Evolutionary conservation across 1,284 basidiomycete genomes (phyloP).

Genomic region (Uromyces viciae-fabae): DNA sequence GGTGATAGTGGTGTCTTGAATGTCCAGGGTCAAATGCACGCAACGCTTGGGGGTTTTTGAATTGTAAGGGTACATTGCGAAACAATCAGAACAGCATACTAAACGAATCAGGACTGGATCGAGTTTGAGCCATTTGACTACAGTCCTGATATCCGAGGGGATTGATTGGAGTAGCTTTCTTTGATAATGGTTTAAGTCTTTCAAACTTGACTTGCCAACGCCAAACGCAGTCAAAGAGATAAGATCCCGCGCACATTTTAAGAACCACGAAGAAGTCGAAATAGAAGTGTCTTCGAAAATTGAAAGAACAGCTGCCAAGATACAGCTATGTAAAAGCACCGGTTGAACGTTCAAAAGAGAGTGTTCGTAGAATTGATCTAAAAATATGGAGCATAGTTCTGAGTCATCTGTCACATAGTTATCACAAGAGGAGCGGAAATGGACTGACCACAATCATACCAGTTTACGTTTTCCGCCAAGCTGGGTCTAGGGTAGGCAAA

Average conservation of each 20-base stretch:
- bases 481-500: too few species aligned
- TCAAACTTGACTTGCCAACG: not conserved
- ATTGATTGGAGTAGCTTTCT: not conserved
- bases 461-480: too few species aligned
- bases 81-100: constrained; percentile 3
- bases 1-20: not conserved
- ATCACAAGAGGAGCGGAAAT: too few species aligned
- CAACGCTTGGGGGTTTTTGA: not conserved
- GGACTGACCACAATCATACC: too few species aligned
- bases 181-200: not conserved
- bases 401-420: too few species aligned
- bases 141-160: not conserved
- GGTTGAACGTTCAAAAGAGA: constrained; percentile 6
- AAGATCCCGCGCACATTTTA: constrained; percentile 3
- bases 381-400: too few species aligned
- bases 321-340: not conserved
- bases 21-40: not conserved
- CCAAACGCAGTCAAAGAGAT: not conserved
- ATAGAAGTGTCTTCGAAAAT: constrained; percentile 20
- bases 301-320: not conserved
- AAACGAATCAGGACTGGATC: not conserved
- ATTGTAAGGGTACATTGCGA: constrained; percentile 20
- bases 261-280: constrained; percentile 6
- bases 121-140: not conserved
- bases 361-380: constrained; percentile 8